These are phyloP conservation scores for Sphaerobolus stellatus DNA, from an alignment of 1,284 basidiomycete species.

Conservation along the genomic window DNA sequence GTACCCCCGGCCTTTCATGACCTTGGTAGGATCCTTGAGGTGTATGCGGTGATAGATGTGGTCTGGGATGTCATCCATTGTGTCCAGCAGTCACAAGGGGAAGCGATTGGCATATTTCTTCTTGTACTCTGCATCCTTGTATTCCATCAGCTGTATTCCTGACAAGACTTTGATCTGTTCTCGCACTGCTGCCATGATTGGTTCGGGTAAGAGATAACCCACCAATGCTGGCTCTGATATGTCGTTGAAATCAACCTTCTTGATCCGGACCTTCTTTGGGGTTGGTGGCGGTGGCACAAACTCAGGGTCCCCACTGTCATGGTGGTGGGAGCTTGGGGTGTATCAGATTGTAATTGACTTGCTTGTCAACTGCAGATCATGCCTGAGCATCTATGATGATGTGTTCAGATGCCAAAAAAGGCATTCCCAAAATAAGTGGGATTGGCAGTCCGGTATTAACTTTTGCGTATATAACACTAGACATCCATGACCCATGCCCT, in stretches of 20 bases:
- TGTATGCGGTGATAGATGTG: slow-evolving; percentile 1
- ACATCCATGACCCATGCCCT: no score
- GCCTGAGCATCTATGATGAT: background rate
- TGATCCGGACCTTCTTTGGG: background rate
- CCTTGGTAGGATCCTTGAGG: slow-evolving; percentile 25
- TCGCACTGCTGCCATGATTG: background rate
- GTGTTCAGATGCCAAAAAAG: background rate
- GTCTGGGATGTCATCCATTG: background rate
- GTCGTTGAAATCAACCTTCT: background rate
- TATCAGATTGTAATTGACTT: background rate
- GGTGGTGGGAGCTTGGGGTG: background rate
- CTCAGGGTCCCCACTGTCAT: background rate
- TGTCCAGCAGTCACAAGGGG: background rate
- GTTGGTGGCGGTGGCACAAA: background rate
- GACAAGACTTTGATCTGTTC: slow-evolving; percentile 17
- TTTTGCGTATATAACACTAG: no score
- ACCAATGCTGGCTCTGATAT: background rate
- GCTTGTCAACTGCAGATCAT: no score
- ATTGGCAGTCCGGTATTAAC: no score
- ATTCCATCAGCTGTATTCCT: slow-evolving; percentile 5
- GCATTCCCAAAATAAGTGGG: no score
- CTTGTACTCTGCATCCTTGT: slow-evolving; percentile 2
- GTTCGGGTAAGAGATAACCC: background rate
- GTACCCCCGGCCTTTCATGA: background rate
- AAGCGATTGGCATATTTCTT: background rate